These are phyloP conservation scores for Fragaria iinumae DNA, from an alignment of 306 rosid genomes.

Conservation along the genomic window DNA sequence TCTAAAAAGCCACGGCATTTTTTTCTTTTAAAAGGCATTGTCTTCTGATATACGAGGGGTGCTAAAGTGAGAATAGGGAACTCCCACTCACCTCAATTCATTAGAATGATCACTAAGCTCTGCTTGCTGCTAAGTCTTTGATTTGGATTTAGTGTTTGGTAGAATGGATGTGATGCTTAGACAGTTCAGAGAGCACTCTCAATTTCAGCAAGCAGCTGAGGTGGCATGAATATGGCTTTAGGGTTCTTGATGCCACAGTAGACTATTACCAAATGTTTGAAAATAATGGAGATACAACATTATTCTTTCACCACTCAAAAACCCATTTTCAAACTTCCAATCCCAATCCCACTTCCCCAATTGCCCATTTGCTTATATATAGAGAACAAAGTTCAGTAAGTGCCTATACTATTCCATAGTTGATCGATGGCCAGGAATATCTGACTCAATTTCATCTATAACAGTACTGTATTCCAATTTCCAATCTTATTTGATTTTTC, in stretches of 20 bases:
- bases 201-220: slow-evolving; percentile 14
- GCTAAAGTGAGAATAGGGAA: slow-evolving; percentile 17
- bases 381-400: slow-evolving; percentile 16
- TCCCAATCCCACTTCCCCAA: slow-evolving; percentile 16
- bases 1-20: slow-evolving; percentile 53
- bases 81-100: slow-evolving; percentile 23
- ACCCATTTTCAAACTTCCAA: slow-evolving; percentile 17
- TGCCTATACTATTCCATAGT: slow-evolving; percentile 24
- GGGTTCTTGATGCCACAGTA: slow-evolving; percentile 19
- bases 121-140: background rate
- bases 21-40: slow-evolving; percentile 20
- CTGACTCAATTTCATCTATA: slow-evolving; percentile 20
- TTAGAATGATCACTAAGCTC: slow-evolving; percentile 8
- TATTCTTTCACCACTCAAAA: slow-evolving; percentile 24
- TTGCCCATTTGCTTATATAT: slow-evolving; percentile 3
- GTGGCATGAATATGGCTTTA: background rate
- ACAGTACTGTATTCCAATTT: background rate
- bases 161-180: slow-evolving; percentile 14
- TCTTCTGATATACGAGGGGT: slow-evolving; percentile 25
- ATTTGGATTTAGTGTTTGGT: slow-evolving; percentile 19
- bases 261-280: slow-evolving; percentile 29
- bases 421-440: slow-evolving; percentile 17
- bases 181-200: slow-evolving; percentile 13
- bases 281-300: slow-evolving; percentile 27
- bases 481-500: slow-evolving; percentile 7